Base-by-base conservation (phyloP, 2,329 filamentous ascomycete genomes). In the Neobulgaria alba region DNA sequence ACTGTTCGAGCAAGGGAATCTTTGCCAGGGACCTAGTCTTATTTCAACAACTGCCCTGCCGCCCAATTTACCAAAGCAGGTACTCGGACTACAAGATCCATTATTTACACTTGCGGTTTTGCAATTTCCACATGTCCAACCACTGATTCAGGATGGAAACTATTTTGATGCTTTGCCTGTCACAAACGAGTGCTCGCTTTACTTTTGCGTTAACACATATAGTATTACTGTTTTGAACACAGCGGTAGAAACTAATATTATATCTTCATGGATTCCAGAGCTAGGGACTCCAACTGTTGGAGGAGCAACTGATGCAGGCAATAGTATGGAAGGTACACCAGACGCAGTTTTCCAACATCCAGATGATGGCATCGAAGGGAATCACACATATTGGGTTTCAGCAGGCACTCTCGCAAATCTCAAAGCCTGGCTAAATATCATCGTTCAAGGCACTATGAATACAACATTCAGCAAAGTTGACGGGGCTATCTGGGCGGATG, bases 121-220 rank as follows among this genome's bases (percentile, higher is more conserved):
- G n/a, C n/a, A n/a, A n/a, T n/a, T n/a, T n/a, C n/a, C n/a, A n/a
- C n/a, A n/a, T n/a, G n/a, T n/a, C n/a, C n/a, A n/a, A n/a, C n/a
- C n/a, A n/a, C n/a, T n/a, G n/a, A n/a, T n/a, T n/a, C n/a, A n/a
- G n/a, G n/a, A n/a, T n/a, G n/a, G n/a, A n/a, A n/a, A n/a, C n/a
- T n/a, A n/a, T n/a, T n/a, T n/a, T n/a, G n/a, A n/a, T n/a, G n/a
- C n/a, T n/a, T n/a, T n/a, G n/a, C n/a, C n/a, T n/a, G n/a, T n/a
- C n/a, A n/a, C n/a, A n/a, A n/a, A n/a, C n/a, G n/a, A n/a, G n/a
- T 43, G 41, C 16, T 32, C 32, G 3, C 4, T 39, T 3, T 43
- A 43, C 31, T 39, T 43, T 33, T 39, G 41, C 31, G 23, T 43
- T 18, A 43, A 39, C 19, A 43, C 36, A 15, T 43, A 43, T 29